Evolutionary conservation across 202 grass and related monocot genomes (phyloP).

Genomic region (Dendrocalamus latiflorus): DNA sequence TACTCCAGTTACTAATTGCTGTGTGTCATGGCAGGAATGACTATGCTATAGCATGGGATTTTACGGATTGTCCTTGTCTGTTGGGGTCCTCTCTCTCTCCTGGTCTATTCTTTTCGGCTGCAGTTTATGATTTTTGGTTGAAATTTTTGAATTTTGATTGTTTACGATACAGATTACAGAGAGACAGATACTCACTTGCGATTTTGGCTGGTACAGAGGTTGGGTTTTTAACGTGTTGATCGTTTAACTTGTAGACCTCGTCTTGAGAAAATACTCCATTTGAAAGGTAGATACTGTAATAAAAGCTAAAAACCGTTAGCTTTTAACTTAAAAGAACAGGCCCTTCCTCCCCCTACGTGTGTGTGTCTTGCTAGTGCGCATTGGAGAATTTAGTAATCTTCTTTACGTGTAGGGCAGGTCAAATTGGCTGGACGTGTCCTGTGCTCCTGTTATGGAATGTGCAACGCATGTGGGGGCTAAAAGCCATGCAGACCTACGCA

Average conservation of each 20-base stretch:
- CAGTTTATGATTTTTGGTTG: too few species aligned
- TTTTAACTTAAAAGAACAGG: too few species aligned
- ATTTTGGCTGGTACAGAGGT: too few species aligned
- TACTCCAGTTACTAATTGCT: neutral
- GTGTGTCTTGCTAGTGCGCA: neutral
- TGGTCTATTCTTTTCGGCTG: too few species aligned
- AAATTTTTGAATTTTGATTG: too few species aligned
- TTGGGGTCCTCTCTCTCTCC: neutral
- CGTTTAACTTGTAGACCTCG: too few species aligned
- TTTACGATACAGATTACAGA: too few species aligned
- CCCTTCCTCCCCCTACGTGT: neutral
- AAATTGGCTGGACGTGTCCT: conserved; percentile 12
- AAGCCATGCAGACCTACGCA: neutral
- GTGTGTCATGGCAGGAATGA: neutral
- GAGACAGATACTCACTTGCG: too few species aligned
- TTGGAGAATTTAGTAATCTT: neutral
- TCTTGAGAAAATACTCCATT: too few species aligned
- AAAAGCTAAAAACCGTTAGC: too few species aligned
- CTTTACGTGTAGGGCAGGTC: neutral
- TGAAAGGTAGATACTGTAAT: too few species aligned
- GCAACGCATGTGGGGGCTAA: conserved; percentile 4
- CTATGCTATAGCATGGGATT: neutral
- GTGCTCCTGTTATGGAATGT: neutral
- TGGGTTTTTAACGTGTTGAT: too few species aligned
- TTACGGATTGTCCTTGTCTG: neutral